Evolutionary conservation across 805 yeast species (phyloP), one percentile per base, ranked within the genome.

Genomic region (Scheffersomyces stipitis): DNA sequence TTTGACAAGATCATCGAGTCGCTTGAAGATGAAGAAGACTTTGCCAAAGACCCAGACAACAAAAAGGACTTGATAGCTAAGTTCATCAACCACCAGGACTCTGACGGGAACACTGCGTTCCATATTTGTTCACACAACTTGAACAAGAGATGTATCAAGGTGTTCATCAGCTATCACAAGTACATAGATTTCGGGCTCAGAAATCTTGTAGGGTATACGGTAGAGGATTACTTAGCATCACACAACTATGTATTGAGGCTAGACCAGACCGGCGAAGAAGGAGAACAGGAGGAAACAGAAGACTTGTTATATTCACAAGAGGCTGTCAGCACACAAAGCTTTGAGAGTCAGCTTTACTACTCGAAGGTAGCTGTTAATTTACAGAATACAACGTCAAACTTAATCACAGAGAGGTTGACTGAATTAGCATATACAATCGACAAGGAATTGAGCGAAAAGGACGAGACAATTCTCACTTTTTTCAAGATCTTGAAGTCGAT

Each of bases 41-140:
- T 53, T 13, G 52, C 54, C 31, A 57, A 60, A 18, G 26, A 7
- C 8, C 15, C 27, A 10, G 35, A 31, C 5, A 22, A 31, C 3
- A 36, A 37, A 18, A 41, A 34, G 14, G 38, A 37, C 14, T 38
- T 65, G 14, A 67, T 75, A 13, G 41, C 48, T 18, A 60, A 66
- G 35, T 64, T 93, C 49, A 82, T 91, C 36, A 91, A 93, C 56
- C 84, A 85, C n/a, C 86, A 83, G 45, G 99, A 93, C 63, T 70
- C 80, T 37, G 90, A 90, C 52, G 99, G 99, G 17, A 96, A 93
- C 57, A 93, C 99, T 0, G 90, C 96, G 32, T 69, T 93, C 42
- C 95, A 90, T 55, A 86, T 93, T 38, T 95, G 95, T 0, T 93
- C 97, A 27, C 49, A 52, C 37, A 49, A 49, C 38, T 35, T 56